phyloP scores from a whole-genome alignment of 257 asterid species.

The Forsythia suspensa region DNA sequence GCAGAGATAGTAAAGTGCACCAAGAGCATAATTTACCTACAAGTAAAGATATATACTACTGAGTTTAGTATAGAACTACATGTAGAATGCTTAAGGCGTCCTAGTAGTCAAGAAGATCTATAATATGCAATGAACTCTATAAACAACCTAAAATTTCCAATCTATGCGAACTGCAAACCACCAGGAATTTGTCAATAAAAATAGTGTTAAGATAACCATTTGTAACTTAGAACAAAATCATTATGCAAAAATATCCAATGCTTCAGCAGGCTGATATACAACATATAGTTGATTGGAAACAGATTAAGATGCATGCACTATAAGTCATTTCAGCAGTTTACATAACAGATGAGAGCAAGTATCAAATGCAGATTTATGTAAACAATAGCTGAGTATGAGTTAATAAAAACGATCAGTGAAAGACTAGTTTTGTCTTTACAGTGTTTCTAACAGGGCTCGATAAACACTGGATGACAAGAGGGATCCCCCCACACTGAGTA shows the following conservation, averaged over 20 bases:
- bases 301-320: background rate
- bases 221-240: background rate
- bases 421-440: conserved; percentile 39
- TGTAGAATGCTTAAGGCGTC: background rate
- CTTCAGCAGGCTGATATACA: background rate
- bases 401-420: background rate
- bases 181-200: background rate
- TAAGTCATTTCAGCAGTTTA: background rate
- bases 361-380: background rate
- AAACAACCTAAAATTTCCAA: background rate
- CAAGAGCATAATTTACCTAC: conserved; percentile 79
- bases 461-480: conserved; percentile 80
- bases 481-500: conserved; percentile 69
- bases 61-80: background rate
- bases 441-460: conserved; percentile 93
- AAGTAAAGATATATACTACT: conserved; percentile 2
- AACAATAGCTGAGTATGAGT: no score
- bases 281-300: background rate
- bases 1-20: conserved; percentile 76
- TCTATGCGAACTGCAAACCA: no score
- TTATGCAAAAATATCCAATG: background rate
- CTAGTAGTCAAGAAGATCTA: background rate
- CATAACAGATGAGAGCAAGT: background rate
- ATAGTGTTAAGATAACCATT: background rate
- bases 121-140: background rate